Base-by-base conservation (phyloP, 176 grass and related monocot genomes). In the Pharus latifolius region DNA sequence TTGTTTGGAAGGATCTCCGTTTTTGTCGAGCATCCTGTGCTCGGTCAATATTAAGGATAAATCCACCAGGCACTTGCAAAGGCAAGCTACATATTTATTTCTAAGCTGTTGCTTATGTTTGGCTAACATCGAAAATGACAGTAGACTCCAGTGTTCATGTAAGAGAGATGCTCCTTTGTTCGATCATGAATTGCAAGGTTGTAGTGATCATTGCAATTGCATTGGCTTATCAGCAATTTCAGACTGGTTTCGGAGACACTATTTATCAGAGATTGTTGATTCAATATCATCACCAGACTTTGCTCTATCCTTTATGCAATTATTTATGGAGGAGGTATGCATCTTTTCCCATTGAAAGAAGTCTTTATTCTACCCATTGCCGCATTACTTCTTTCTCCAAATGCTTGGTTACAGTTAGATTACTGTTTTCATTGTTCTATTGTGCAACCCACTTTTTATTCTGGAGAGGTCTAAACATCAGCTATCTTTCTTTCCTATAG, bases 301-400 rank as follows among this genome's bases (percentile, higher is more conserved):
- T 78, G 74, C 68, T 56, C 53, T 85, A 61, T 91, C 70, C 78
- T 93, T 98, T 83, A 56, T 98, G 75, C 78, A 93, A 75, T 70
- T 98, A 45, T 93, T 71, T 82, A 78, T 98, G 63, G 94, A 88
- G 60, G 94, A 98, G 89, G 94, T 93, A 88, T 34, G 23, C 63
- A 57, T 65, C n/a, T 61, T 44, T 71, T 76, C 33, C 12, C 49
- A 50, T 65, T 31, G 49, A 64, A 38, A 4, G 9, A 38, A 38
- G 9, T 15, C 20, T 60, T 61, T n/a, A n/a, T 14, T 67, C 20
- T 28, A 38, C 27, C 54, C 26, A 45, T 10, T 30, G 29, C 58
- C 58, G 18, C 25, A n/a, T n/a, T n/a, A n/a, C n/a, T n/a, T n/a
- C n/a, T n/a, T n/a, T n/a, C n/a, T n/a, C 37, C 14, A 20, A 73